These are phyloP conservation scores for Ceratobasidium theobromae DNA, from an alignment of 1,284 basidiomycete species.

Conservation along the genomic window DNA sequence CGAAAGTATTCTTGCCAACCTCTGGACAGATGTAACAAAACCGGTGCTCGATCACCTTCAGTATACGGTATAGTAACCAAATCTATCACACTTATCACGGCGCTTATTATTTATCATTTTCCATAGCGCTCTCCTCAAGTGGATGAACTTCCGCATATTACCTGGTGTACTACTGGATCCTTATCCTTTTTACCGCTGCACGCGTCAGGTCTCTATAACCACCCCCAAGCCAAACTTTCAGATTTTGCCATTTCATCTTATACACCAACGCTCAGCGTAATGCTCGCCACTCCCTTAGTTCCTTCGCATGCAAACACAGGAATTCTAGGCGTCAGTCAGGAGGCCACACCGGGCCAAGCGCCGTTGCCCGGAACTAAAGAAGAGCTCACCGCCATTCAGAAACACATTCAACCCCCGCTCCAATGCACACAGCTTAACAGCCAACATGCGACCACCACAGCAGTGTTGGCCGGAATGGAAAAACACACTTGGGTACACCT, in stretches of 20 bases:
- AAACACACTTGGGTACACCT: constrained; percentile 1
- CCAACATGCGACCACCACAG: background rate
- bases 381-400: background rate
- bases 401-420: background rate
- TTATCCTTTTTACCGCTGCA: constrained; percentile 44
- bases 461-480: background rate
- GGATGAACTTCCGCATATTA: constrained; percentile 37
- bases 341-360: background rate
- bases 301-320: background rate
- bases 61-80: background rate
- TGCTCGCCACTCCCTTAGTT: background rate
- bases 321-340: constrained; percentile 4
- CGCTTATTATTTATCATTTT: background rate
- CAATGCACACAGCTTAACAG: background rate
- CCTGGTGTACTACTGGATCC: constrained; percentile 44
- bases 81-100: background rate
- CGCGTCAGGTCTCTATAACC: constrained; percentile 40
- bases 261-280: constrained; percentile 38
- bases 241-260: constrained; percentile 40
- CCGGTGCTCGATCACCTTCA: constrained; percentile 8
- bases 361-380: background rate
- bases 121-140: background rate
- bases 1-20: background rate
- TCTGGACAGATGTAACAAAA: background rate
- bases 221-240: constrained; percentile 18